These are phyloP conservation scores for Kwoniella shivajii DNA, from an alignment of 1,284 basidiomycete genomes.

Conservation along the genomic window DNA sequence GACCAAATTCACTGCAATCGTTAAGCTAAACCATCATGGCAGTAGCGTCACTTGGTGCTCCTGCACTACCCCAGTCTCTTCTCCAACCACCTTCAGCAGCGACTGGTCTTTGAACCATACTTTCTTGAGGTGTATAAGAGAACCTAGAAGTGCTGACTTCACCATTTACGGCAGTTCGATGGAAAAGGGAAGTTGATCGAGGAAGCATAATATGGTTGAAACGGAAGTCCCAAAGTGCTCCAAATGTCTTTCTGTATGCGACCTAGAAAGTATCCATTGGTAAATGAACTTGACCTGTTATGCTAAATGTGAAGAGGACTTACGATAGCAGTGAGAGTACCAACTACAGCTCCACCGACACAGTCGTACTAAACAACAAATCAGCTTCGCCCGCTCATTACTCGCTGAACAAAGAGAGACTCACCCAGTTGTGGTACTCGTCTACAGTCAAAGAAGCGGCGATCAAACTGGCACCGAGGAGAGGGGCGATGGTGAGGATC, in stretches of 20 bases:
- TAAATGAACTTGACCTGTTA: neutral
- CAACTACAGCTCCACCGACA: slow-evolving; percentile 60
- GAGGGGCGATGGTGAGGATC: slow-evolving; percentile 61
- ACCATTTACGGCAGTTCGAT: slow-evolving; percentile 22
- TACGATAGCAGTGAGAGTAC: slow-evolving; percentile 58
- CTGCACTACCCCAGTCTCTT: slow-evolving; percentile 23
- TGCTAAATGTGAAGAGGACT: neutral
- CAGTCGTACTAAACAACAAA: slow-evolving; percentile 59
- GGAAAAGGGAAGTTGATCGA: slow-evolving; percentile 38
- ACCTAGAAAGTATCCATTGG: slow-evolving; percentile 6
- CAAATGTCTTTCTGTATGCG: slow-evolving; percentile 63
- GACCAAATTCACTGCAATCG: too few relatives aligned
- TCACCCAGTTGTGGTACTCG: slow-evolving; percentile 55
- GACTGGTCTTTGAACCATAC: slow-evolving; percentile 29
- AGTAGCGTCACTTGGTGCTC: slow-evolving; percentile 40
- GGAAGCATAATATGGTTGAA: slow-evolving; percentile 64
- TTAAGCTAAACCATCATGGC: slow-evolving; percentile 20
- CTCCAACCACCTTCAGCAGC: slow-evolving; percentile 43
- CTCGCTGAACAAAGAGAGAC: neutral
- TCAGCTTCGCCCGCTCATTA: neutral
- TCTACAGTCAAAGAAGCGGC: slow-evolving; percentile 63
- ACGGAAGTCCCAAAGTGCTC: slow-evolving; percentile 61
- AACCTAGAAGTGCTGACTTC: slow-evolving; percentile 25
- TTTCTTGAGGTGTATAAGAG: slow-evolving; percentile 32
- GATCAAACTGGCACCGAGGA: slow-evolving; percentile 63